Percentiles rank a stretch among this genome's conserved stretches.
phyloP scores from a whole-genome alignment of 306 rosid species.

The Castanea crenata region DNA sequence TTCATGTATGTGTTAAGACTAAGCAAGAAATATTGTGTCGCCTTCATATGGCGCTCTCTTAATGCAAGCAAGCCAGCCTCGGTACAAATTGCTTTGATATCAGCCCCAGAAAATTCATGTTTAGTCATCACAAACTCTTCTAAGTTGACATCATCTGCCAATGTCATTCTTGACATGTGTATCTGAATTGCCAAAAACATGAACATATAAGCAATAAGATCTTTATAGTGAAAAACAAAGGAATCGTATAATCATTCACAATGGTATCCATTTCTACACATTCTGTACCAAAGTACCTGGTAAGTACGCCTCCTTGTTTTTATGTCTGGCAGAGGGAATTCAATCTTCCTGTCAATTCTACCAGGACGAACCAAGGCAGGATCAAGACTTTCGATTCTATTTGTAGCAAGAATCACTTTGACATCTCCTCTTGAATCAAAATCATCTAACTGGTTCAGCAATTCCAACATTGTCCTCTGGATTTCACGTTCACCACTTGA shows the following conservation, averaged over 20 bases:
- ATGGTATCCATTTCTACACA: neutral
- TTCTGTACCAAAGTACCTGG: constrained; percentile 41
- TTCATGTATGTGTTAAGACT: neutral
- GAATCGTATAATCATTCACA: neutral
- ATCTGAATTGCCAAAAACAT: constrained; percentile 25
- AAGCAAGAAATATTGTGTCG: neutral
- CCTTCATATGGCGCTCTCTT: constrained; percentile 66
- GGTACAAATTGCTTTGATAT: constrained; percentile 63
- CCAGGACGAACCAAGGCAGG: constrained; percentile 73
- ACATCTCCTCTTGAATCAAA: constrained; percentile 69
- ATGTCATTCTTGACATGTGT: constrained; percentile 55
- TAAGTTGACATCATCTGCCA: constrained; percentile 62
- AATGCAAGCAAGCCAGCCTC: constrained; percentile 62
- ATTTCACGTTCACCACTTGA: constrained; percentile 68
- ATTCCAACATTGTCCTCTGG: constrained; percentile 58
- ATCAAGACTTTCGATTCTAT: constrained; percentile 50
- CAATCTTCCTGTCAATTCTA: constrained; percentile 55
- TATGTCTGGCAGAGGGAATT: constrained; percentile 61
- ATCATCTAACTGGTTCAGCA: constrained; percentile 61
- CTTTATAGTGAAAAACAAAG: neutral
- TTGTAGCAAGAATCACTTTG: constrained; percentile 60
- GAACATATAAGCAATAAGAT: neutral
- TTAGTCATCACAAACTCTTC: constrained; percentile 67
- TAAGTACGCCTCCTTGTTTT: constrained; percentile 62
- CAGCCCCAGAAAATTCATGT: constrained; percentile 66